These are phyloP conservation scores for Fistulinella prunicolor DNA, from an alignment of 768 basidiomycete species.

Conservation along the genomic window DNA sequence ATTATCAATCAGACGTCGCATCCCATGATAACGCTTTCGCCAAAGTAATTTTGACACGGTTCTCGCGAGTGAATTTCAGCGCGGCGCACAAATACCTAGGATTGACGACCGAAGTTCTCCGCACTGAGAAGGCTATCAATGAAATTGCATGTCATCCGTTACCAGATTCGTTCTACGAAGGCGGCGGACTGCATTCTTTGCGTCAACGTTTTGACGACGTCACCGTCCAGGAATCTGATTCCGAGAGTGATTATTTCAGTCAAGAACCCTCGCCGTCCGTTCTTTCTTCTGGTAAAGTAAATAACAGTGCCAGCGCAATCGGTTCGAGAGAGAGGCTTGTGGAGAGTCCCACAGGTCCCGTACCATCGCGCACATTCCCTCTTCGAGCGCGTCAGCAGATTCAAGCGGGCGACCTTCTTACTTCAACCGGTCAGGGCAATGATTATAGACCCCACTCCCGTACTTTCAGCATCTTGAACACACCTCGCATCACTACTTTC, in stretches of 20 bases:
- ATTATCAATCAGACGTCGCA: background rate
- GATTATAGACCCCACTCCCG: slow-evolving; percentile 50
- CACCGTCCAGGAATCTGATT: slow-evolving; percentile 41
- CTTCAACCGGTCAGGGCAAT: slow-evolving; percentile 47
- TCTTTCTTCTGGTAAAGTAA: slow-evolving; percentile 21
- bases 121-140: slow-evolving; percentile 96
- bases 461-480: slow-evolving; percentile 48
- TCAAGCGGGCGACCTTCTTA: slow-evolving; percentile 75
- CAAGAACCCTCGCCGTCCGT: slow-evolving; percentile 15
- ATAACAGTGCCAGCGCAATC: slow-evolving; percentile 10
- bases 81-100: slow-evolving; percentile 97
- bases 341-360: slow-evolving; percentile 21
- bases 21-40: slow-evolving; percentile 10
- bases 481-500: slow-evolving; percentile 41
- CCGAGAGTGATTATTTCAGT: slow-evolving; percentile 58
- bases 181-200: slow-evolving; percentile 84
- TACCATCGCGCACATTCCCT: slow-evolving; percentile 23
- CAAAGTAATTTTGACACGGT: slow-evolving; percentile 88
- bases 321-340: slow-evolving; percentile 24
- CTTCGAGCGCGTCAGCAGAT: slow-evolving; percentile 47
- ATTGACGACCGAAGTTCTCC: slow-evolving; percentile 89
- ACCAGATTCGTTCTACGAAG: slow-evolving; percentile 86
- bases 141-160: slow-evolving; percentile 95
- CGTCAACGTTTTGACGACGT: slow-evolving; percentile 84
- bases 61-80: slow-evolving; percentile 95